Percentiles rank a stretch among this genome's conserved stretches.
These are phyloP conservation scores for Testicularia cyperi DNA, from an alignment of 1,284 basidiomycete genomes.

Conservation along the genomic window DNA sequence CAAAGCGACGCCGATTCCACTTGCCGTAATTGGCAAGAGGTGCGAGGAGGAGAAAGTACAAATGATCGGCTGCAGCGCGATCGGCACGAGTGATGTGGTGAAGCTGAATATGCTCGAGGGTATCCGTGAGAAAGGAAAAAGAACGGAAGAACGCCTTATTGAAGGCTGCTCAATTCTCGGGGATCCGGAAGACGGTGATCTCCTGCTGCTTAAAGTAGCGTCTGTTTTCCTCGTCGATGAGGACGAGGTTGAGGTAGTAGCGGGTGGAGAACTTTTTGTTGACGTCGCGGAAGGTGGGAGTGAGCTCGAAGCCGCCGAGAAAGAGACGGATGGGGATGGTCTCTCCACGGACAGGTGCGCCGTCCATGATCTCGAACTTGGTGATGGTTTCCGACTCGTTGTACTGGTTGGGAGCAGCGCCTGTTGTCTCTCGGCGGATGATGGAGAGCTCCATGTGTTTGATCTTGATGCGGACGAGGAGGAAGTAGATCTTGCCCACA, in stretches of 20 bases:
- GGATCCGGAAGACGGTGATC: slow-evolving; percentile 53
- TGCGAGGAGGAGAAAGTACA: too few species aligned
- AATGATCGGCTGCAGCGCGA: too few species aligned
- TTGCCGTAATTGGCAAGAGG: too few species aligned
- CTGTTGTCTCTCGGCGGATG: slow-evolving; percentile 94
- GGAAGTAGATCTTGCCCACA: slow-evolving; percentile 98
- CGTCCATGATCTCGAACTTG: slow-evolving; percentile 94
- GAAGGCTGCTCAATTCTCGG: slow-evolving; percentile 25
- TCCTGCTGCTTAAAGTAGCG: slow-evolving; percentile 77
- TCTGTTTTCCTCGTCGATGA: slow-evolving; percentile 96
- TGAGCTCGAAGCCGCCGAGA: slow-evolving; percentile 95
- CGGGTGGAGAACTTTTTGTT: slow-evolving; percentile 98
- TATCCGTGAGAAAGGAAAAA: too few species aligned
- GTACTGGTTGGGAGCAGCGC: slow-evolving; percentile 84
- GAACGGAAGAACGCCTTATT: too few species aligned
- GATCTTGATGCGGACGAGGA: slow-evolving; percentile 98
- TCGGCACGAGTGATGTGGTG: too few species aligned
- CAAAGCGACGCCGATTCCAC: too few species aligned
- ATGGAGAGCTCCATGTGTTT: slow-evolving; percentile 99
- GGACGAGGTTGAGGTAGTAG: slow-evolving; percentile 88
- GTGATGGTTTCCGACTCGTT: slow-evolving; percentile 99
- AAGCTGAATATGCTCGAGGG: too few species aligned
- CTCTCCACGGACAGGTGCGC: slow-evolving; percentile 77
- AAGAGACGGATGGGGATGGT: slow-evolving; percentile 97
- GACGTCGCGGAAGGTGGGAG: slow-evolving; percentile 96